Base-by-base conservation (phyloP, 768 basidiomycete species). In the Boletus vinaceobasis region DNA sequence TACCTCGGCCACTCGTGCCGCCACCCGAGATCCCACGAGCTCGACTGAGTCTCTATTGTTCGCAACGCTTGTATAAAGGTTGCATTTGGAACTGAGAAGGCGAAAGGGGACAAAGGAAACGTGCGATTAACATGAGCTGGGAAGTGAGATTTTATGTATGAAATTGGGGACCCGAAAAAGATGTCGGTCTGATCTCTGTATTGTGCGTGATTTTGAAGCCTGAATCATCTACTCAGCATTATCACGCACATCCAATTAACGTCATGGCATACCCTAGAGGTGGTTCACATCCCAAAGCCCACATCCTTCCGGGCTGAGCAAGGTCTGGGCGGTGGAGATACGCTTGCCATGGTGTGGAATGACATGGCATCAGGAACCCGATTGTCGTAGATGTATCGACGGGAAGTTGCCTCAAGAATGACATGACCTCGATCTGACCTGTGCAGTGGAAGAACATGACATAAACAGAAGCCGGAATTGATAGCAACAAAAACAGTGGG, bases 301-400 rank as follows among this genome's bases (percentile, higher is more conserved):
- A 98, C 63, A 87, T 74, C 49, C 74, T 72, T 8, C 82, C 81
- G 2, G 59, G 60, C 13, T 74, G 66, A 21, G 81, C 82, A 9
- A 92, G 77, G 46, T 87, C 79, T 26, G 75, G 73, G 19, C 83
- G 76, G 68, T 98, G 97, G 8, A 98, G 67, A 69, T 93, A 87
- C 2, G 93, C 85, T 65, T 92, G 88, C 74, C 90, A 93, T 6
- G 96, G 96, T 1, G 90, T 92, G 21, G 95, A 97, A 73, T 99
- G 96, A 59, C 97, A 99, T 10, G 97, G 96, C 90, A 93, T 95
- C 21, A 98, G 72, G 63, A 93, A 85, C 1, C 90, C 93, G 21
- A 96, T 73, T 19, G 79, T 76, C 4, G 77, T 77, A 26, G 88
- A 73, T 19, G 84, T 74, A 8, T 74, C 65, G 5, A 69, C 58